Evolutionary conservation across 257 asterid species (phyloP).

Genomic region (Ehretia macrophylla): DNA sequence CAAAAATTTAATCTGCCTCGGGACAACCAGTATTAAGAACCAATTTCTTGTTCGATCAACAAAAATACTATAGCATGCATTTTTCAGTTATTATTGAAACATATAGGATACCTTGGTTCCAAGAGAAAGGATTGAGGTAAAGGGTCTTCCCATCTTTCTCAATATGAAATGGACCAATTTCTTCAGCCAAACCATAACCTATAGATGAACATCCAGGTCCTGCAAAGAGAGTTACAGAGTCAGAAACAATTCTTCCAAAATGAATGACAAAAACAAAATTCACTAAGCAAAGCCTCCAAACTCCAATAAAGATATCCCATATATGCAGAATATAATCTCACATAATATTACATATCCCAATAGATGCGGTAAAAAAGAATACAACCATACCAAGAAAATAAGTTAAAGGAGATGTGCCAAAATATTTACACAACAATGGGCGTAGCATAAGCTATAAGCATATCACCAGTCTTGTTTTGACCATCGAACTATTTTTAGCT

Average conservation of each 20-base stretch:
- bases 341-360: no score
- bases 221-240: slow-evolving; percentile 22
- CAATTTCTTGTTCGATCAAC: background rate
- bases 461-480: no score
- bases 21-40: background rate
- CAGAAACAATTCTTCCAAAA: slow-evolving; percentile 9
- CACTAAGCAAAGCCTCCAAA: slow-evolving; percentile 1
- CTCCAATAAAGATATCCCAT: no score
- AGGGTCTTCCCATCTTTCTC: slow-evolving; percentile 89
- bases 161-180: slow-evolving; percentile 88
- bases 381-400: no score
- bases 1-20: no score
- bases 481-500: no score
- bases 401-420: no score
- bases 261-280: background rate
- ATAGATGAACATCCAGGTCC: slow-evolving; percentile 99
- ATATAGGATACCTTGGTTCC: slow-evolving; percentile 71
- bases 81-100: background rate
- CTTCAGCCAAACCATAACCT: slow-evolving; percentile 92
- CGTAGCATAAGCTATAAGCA: no score
- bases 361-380: no score
- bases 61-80: background rate
- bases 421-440: no score
- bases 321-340: no score
- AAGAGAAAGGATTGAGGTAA: slow-evolving; percentile 78